Evolutionary conservation across 768 basidiomycete species (phyloP).

Genomic region (Lactarius sanguifluus): DNA sequence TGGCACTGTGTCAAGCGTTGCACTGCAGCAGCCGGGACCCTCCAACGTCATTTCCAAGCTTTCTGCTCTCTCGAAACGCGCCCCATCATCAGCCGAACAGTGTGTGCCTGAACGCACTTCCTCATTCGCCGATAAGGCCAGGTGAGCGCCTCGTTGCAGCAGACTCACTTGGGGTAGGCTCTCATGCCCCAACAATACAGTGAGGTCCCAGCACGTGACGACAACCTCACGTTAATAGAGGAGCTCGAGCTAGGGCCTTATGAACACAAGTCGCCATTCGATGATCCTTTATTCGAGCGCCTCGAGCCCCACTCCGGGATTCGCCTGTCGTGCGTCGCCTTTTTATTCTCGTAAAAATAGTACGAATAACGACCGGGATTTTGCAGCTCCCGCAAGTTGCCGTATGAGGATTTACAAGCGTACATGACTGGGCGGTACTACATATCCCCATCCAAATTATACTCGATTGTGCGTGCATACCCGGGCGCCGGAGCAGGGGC

Average conservation of each 20-base stretch:
- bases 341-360: not conserved
- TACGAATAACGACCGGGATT: not conserved
- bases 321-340: constrained; percentile 63
- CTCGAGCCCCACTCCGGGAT: constrained; percentile 93
- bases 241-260: constrained; percentile 75
- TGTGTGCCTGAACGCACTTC: constrained; percentile 5
- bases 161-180: not conserved
- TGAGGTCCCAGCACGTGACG: constrained; percentile 46
- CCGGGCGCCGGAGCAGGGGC: constrained; percentile 52
- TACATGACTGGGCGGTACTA: constrained; percentile 83
- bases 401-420: constrained; percentile 77
- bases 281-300: constrained; percentile 74
- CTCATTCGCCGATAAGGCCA: constrained; percentile 32
- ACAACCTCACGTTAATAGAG: constrained; percentile 69
- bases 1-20: constrained; percentile 20
- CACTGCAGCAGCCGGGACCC: constrained; percentile 40
- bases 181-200: constrained; percentile 16
- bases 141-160: constrained; percentile 19
- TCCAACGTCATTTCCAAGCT: constrained; percentile 57
- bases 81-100: constrained; percentile 15
- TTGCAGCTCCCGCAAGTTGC: constrained; percentile 63
- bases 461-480: constrained; percentile 77
- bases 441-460: constrained; percentile 84
- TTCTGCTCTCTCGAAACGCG: constrained; percentile 37
- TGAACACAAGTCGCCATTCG: constrained; percentile 65